Conservation (phyloP, 805 yeast species). For the Cyberlindnera xishuangbannaensis region DNA sequence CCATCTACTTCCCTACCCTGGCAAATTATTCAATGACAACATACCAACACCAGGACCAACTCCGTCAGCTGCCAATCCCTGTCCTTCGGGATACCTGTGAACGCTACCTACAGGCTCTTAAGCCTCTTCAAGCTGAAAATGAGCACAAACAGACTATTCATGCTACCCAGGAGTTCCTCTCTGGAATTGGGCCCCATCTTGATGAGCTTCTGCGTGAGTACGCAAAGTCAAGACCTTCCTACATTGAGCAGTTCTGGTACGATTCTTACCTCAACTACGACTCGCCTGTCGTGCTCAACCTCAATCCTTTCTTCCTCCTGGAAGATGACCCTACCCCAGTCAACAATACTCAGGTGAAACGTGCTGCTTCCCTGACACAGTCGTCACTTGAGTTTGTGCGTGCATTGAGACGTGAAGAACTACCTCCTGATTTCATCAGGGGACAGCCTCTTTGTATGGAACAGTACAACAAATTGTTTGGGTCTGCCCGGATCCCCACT, state of each 20-base stretch:
- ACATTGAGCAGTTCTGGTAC: slow-evolving; percentile 92
- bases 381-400: slow-evolving; percentile 76
- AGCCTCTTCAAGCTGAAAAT: slow-evolving; percentile 73
- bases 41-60: slow-evolving; percentile 51
- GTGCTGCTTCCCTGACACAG: slow-evolving; percentile 75
- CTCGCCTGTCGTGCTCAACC: slow-evolving; percentile 83
- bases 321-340: slow-evolving; percentile 82
- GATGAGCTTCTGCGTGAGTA: slow-evolving; percentile 63
- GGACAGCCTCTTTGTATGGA: slow-evolving; percentile 81
- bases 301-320: slow-evolving; percentile 83
- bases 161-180: slow-evolving; percentile 54
- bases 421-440: slow-evolving; percentile 64
- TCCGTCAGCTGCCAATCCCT: slow-evolving; percentile 77
- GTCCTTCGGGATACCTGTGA: slow-evolving; percentile 60
- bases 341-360: slow-evolving; percentile 50
- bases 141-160: slow-evolving; percentile 58
- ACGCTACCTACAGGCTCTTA: slow-evolving; percentile 58
- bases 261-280: slow-evolving; percentile 86
- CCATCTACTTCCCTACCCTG: too few relatives aligned
- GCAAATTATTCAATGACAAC: too few relatives aligned
- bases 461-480: slow-evolving; percentile 82
- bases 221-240: slow-evolving; percentile 60
- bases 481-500: slow-evolving; percentile 83
- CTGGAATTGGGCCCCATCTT: slow-evolving; percentile 47
- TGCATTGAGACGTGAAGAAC: slow-evolving; percentile 68